phyloP scores from a whole-genome alignment of 371 early-diverging fungal species.

The Mucor plumbeus region DNA sequence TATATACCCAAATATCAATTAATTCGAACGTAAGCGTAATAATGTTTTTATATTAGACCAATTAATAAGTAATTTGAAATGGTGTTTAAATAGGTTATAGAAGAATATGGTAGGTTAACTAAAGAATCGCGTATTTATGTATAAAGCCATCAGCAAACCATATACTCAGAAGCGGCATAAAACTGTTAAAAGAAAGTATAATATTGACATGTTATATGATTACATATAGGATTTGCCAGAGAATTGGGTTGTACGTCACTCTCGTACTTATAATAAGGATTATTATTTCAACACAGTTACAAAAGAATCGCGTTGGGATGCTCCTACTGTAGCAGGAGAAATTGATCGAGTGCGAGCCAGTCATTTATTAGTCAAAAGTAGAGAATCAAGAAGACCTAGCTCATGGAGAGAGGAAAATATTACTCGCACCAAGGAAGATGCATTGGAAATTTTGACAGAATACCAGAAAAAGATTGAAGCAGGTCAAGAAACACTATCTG shows the following conservation, averaged over 20 bases:
- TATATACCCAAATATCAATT: neutral
- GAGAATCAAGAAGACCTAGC: constrained; percentile 83
- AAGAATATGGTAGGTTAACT: neutral
- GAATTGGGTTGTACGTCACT: constrained; percentile 77
- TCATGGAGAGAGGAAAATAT: constrained; percentile 91
- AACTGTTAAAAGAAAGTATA: neutral
- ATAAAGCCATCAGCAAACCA: neutral
- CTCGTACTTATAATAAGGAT: constrained; percentile 68
- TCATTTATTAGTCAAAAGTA: constrained; percentile 93
- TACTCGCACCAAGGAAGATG: constrained; percentile 88
- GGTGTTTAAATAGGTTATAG: neutral
- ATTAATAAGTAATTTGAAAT: neutral
- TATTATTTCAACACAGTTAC: constrained; percentile 92
- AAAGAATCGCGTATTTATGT: neutral
- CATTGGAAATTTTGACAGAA: constrained; percentile 66
- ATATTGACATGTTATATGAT: neutral
- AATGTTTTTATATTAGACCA: neutral
- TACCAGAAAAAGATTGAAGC: constrained; percentile 64
- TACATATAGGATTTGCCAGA: constrained; percentile 59
- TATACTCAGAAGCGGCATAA: neutral
- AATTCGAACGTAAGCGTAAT: neutral
- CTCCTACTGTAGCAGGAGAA: constrained; percentile 54
- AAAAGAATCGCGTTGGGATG: constrained; percentile 84
- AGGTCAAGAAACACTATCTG: constrained; percentile 62
- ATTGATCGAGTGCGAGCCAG: constrained; percentile 75